A percentile compares a stretch with the other conserved stretches of the same genome.
Conservation (phyloP, 176 grass and related monocot species). For the Aegilops speltoides region DNA sequence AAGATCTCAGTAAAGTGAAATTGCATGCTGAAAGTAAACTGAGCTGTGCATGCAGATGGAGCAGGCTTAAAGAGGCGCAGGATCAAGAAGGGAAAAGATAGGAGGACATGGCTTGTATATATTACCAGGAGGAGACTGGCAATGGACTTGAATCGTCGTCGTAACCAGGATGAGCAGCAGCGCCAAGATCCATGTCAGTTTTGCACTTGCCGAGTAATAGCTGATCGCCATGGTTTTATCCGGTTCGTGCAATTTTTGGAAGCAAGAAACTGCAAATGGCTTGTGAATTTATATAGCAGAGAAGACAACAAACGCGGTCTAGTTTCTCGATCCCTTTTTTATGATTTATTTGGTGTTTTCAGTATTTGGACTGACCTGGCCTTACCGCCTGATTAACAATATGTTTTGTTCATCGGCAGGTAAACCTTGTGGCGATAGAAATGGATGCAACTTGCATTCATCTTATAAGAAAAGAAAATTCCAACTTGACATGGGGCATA, state of each 20-base stretch:
- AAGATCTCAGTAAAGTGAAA: no score
- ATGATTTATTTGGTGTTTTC: no score
- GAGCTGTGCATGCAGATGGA: neutral
- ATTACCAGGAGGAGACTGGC: neutral
- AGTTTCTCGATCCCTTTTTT: no score
- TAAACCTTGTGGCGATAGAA: neutral
- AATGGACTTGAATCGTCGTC: neutral
- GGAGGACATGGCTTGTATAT: neutral
- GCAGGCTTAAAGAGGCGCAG: neutral
- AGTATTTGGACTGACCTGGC: no score
- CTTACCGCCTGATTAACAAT: neutral
- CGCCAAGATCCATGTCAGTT: neutral
- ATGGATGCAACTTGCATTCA: neutral
- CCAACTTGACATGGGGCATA: neutral
- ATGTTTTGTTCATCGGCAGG: neutral
- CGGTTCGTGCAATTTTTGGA: neutral
- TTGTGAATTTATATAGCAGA: no score
- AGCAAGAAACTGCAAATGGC: no score
- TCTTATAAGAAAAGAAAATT: neutral
- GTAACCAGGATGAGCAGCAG: neutral
- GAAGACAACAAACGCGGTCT: no score
- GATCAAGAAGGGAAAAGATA: neutral
- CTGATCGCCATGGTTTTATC: neutral
- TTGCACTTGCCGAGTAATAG: neutral
- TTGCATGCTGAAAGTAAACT: neutral